Percentiles rank a stretch among this genome's conserved stretches.
These are phyloP conservation scores for Penicillium flavigenum DNA, from an alignment of 495 filamentous ascomycete genomes.

Conservation along the genomic window DNA sequence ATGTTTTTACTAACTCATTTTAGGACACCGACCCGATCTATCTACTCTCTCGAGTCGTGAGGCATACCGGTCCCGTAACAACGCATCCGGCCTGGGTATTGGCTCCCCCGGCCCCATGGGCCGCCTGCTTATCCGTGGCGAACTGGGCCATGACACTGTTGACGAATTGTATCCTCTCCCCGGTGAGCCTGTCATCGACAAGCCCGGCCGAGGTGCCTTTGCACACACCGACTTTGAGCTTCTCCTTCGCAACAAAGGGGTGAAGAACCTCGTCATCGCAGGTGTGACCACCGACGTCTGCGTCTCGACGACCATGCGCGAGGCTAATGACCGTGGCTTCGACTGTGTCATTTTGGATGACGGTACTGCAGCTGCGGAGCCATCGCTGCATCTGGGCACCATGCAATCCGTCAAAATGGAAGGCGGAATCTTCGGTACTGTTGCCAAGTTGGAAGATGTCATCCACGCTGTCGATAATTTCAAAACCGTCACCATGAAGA, in stretches of 20 bases:
- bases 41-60: constrained; percentile 60
- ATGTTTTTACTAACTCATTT: constrained; percentile 20
- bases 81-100: constrained; percentile 54
- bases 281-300: constrained; percentile 73
- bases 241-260: constrained; percentile 57
- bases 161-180: constrained; percentile 56
- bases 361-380: constrained; percentile 51
- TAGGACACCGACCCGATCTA: constrained; percentile 62
- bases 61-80: constrained; percentile 53
- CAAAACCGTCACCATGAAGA: constrained; percentile 45
- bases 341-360: constrained; percentile 62
- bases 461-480: constrained; percentile 48
- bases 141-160: constrained; percentile 62
- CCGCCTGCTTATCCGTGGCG: constrained; percentile 62
- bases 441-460: constrained; percentile 49
- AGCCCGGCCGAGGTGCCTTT: constrained; percentile 68
- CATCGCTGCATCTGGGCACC: constrained; percentile 48
- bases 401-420: constrained; percentile 56
- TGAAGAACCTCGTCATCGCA: constrained; percentile 65
- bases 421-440: constrained; percentile 59
- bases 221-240: constrained; percentile 63
- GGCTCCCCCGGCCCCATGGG: constrained; percentile 63
- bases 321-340: constrained; percentile 72
- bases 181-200: constrained; percentile 64
- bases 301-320: constrained; percentile 66